Evolutionary conservation across 1,284 basidiomycete genomes (phyloP), one percentile per base, ranked within the genome.

Genomic region (Pseudomicrostroma phylloplanum): DNA sequence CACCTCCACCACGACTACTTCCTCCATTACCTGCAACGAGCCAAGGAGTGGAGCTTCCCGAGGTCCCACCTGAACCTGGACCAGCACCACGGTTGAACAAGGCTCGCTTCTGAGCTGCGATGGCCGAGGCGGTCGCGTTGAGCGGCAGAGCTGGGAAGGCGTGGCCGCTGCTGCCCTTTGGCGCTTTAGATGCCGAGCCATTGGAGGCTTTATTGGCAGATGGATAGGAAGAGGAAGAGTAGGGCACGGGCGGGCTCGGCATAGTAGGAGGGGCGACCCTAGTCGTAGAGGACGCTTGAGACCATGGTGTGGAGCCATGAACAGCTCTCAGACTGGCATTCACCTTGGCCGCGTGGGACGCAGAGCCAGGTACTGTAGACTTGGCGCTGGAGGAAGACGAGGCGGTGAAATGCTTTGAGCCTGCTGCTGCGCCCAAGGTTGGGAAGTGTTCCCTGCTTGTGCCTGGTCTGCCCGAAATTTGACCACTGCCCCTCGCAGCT

Each of bases 401-500:
- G n/a, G 39, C 21, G 12, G 43, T n/a, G 43, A n/a, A 48, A 17
- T 21, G 43, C 51, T 30, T 53, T 13, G 26, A 23, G 7, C 53
- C 36, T 17, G 57, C 56, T 11, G 17, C 40, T 1, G 21, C 40
- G 11, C 66, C 63, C 3, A 78, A 59, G 2, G 62, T 57, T 13
- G 74, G 76, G 26, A 78, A 78, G 41, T 73, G 69, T 55, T 69
- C 63, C 0, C 65, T 57, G 7, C 65, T 61, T 25, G 55, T 41
- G 4, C 61, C 64, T 19, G 19, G 55, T 36, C 30, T 36, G 55
- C 55, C 0, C 58, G 58, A 0, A 71, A 69, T 54, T 55, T 56
- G 0, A 64, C 64, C 1, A 64, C 46, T 26, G 19, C 60, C 59
- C 39, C 36, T 36, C 2, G 83, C 83, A 0, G 91, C 92, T 0